phyloP scores from a whole-genome alignment of 169 alveolate genomes.

The Babesia sp. region DNA sequence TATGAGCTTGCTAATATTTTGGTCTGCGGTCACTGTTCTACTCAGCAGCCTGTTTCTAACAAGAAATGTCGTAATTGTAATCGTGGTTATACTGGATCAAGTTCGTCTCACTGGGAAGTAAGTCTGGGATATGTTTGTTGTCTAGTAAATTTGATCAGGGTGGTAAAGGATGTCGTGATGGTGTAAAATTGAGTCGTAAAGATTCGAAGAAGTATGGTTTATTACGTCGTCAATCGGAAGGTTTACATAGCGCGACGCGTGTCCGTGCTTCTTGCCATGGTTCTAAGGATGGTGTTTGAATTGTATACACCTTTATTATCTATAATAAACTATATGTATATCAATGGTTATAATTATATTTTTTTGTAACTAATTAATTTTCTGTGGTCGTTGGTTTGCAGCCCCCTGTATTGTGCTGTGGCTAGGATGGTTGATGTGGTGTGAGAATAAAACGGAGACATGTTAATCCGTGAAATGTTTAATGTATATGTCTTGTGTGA shows the following conservation, averaged over 20 bases:
- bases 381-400: neutral
- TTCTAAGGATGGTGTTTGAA: neutral
- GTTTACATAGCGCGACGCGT: constrained; percentile 2
- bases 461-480: neutral
- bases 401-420: constrained; percentile 34
- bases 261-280: neutral
- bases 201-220: constrained; percentile 74
- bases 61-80: constrained; percentile 65
- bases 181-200: constrained; percentile 69
- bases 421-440: constrained; percentile 4
- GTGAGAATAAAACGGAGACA: neutral
- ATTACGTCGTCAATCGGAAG: constrained; percentile 42
- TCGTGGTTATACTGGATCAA: constrained; percentile 58
- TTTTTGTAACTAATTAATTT: neutral
- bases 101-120: constrained; percentile 71
- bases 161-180: constrained; percentile 80
- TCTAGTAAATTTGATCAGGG: constrained; percentile 49
- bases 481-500: neutral
- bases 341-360: neutral
- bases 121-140: neutral
- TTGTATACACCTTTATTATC: neutral
- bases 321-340: neutral
- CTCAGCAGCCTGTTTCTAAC: constrained; percentile 77
- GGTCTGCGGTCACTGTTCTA: constrained; percentile 85
- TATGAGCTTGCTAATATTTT: constrained; percentile 82